Evolutionary conservation across 371 early-diverging fungal species (phyloP).

Genomic region (Mucor piriformis): DNA sequence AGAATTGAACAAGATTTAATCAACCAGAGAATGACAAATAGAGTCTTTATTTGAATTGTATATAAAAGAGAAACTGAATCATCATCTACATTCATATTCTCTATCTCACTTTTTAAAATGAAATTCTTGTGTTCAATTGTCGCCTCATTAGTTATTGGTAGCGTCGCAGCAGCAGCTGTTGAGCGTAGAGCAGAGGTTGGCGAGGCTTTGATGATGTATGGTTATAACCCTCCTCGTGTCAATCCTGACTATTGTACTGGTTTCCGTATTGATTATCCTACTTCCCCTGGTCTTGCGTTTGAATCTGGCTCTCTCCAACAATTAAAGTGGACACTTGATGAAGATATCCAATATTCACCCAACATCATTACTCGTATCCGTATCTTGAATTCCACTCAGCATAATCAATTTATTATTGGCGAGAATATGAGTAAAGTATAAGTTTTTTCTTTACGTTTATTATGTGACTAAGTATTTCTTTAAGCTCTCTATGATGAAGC

Average conservation of each 20-base stretch:
- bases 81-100: neutral
- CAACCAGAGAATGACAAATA: neutral
- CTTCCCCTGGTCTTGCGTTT: conserved; percentile 28
- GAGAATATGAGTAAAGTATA: conserved; percentile 36
- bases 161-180: neutral
- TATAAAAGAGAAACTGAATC: conserved; percentile 5
- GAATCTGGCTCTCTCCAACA: conserved; percentile 25
- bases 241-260: conserved; percentile 53
- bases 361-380: conserved; percentile 42
- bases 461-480: neutral
- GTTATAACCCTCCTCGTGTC: conserved; percentile 53
- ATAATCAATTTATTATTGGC: conserved; percentile 35
- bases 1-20: neutral
- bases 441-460: neutral
- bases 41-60: conserved; percentile 2
- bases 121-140: neutral
- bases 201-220: conserved; percentile 45
- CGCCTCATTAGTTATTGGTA: neutral
- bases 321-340: conserved; percentile 33
- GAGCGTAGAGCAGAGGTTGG: conserved; percentile 33
- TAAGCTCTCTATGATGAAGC: conserved; percentile 21
- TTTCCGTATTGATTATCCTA: conserved; percentile 33
- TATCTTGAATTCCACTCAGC: conserved; percentile 36
- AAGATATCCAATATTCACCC: conserved; percentile 21
- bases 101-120: neutral